Evolutionary conservation across 106 monocot genomes (phyloP), one percentile per base, ranked within the genome.

Genomic region (Dactylorhiza incarnata): DNA sequence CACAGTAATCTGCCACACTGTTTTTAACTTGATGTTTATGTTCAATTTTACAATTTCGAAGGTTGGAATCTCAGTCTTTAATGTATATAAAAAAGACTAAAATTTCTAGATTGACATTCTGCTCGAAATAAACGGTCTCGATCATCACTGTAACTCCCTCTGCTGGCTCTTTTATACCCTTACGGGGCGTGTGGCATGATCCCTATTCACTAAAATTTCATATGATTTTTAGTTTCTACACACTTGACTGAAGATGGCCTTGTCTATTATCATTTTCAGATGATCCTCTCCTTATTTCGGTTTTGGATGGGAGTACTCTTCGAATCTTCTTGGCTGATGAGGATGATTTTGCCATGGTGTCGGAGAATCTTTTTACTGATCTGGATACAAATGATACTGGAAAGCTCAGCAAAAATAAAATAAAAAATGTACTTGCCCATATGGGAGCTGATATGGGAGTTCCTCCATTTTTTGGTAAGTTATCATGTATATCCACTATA

Each of bases 311-410:
- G 74, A 69, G 74, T 58, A 79, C 74, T 17, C 80, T 88, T 74
- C 80, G 75, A 44, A 50, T 75, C 66, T 75, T 88, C 50, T 72
- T 88, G 53, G 85, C 82, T 44, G 88, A 88, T 48, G 88, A 88
- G 82, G 85, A 88, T 83, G 88, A 88, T 80, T 88, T 85, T 80
- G 88, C 88, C 48, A 85, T 88, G 88, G 67, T 88, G 50, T 82
- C 88, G 15, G 85, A 88, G 50, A 82, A 80, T 70, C 63, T 88
- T 52, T 88, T 88, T 22, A 88, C 82, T 29, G 85, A 88, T 49
- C 80, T 85, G 16, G 85, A 88, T 83, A 49, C 46, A 54, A 48
- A 77, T 53, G 85, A 88, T 65, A 81, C 48, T 16, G 85, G 88
- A 74, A 85, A 82, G 50, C 76, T 88, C 17, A 74, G 75, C 55